Base-by-base conservation (phyloP, 805 yeast species). In the Saccharomycopsis fibuligera region DNA sequence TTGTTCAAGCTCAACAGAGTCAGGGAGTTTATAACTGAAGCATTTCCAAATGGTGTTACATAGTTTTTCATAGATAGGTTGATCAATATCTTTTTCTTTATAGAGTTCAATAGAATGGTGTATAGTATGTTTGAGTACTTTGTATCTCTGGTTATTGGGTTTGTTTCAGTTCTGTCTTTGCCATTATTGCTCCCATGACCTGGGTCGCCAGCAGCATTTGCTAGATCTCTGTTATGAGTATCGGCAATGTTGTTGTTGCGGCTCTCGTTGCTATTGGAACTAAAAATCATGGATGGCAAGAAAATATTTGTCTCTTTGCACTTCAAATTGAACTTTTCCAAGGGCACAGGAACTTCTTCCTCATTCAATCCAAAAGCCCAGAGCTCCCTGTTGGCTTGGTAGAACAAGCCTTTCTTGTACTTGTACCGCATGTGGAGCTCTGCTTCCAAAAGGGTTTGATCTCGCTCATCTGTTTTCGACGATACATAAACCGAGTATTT, bases 11-110 rank as follows among this genome's bases (percentile, higher is more conserved):
- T 35, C 5, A 12, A 42, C n/a, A n/a, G n/a, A 35, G 16, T 37
- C 19, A 33, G 41, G 35, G 35, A 45, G 33, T 40, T 35, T 51
- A 41, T 49, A 59, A 48, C 47, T 58, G 57, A 35, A 62, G 57
- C 38, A 61, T 73, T 75, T 1, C 81, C 81, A 60, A 76, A 78
- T 0, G 80, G 79, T 1, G 73, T 51, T 2, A 76, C 54, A 38
- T 62, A 62, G 38, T 62, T 61, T n/a, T 62, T 56, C 50, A 67
- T 24, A 29, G 69, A 54, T 35, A 68, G 44, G 54, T 65, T 59
- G 39, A 62, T 48, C 50, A 67, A 53, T 21, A 77, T 60, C 51
- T 64, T 63, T 55, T 69, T 69, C 55, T 75, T 68, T 24, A 46
- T 63, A 61, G 22, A 65, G 62, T 6, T 35, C 45, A 48, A 29